phyloP scores from a whole-genome alignment of 768 basidiomycete species.

The Fibroporia radiculosa region DNA sequence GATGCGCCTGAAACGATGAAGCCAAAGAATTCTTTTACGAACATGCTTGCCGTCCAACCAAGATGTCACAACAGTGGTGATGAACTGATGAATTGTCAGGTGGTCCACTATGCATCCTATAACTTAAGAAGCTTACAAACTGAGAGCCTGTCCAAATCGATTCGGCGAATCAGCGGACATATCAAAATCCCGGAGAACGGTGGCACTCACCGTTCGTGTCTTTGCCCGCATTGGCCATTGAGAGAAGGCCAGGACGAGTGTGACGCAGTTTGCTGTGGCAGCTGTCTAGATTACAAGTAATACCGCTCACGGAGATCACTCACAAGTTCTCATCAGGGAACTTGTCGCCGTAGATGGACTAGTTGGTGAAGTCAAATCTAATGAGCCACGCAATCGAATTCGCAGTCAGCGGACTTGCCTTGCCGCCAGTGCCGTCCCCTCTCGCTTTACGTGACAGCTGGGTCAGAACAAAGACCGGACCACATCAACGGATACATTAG shows the following conservation, averaged over 20 bases:
- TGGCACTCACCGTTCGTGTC: conserved; percentile 87
- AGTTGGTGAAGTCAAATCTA: background rate
- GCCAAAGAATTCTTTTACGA: conserved; percentile 12
- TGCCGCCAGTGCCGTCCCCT: conserved; percentile 88
- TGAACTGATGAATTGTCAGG: conserved; percentile 53
- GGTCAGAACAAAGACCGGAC: conserved; percentile 9
- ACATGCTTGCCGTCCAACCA: conserved; percentile 93
- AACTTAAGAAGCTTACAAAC: conserved; percentile 49
- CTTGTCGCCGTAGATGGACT: conserved; percentile 86
- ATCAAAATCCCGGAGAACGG: background rate
- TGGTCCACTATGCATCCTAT: background rate
- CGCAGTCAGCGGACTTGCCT: conserved; percentile 37
- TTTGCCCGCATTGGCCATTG: conserved; percentile 92
- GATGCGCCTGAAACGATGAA: conserved; percentile 1
- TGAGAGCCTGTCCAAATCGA: conserved; percentile 55
- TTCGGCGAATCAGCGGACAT: conserved; percentile 3
- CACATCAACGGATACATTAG: background rate
- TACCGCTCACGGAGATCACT: no score
- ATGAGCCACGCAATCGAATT: background rate
- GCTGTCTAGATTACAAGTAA: no score
- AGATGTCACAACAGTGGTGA: conserved; percentile 77
- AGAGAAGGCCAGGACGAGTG: conserved; percentile 78
- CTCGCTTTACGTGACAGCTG: conserved; percentile 37
- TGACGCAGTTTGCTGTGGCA: conserved; percentile 89
- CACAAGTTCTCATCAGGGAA: conserved; percentile 98